These are phyloP conservation scores for Epichloe glyceriae DNA, from an alignment of 2,329 filamentous ascomycete species.

Conservation along the genomic window DNA sequence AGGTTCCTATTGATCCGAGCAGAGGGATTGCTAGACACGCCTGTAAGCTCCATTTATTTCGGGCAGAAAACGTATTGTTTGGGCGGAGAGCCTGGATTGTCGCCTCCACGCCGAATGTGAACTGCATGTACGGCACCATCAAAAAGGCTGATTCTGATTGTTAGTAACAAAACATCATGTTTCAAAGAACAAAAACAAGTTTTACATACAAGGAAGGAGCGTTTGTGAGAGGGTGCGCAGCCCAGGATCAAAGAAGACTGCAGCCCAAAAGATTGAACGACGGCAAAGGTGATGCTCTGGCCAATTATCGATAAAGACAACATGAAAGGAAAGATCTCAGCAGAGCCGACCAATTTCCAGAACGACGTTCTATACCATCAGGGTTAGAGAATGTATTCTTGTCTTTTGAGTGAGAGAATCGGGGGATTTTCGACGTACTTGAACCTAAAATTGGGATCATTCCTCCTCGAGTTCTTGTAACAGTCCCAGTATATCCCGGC, in stretches of 20 bases:
- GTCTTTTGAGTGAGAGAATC: background rate
- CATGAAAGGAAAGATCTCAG: conserved; percentile 42
- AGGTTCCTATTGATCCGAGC: conserved; percentile 40
- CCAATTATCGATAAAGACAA: conserved; percentile 43
- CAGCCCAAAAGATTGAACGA: conserved; percentile 43
- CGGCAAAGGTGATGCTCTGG: conserved; percentile 45
- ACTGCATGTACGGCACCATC: conserved; percentile 50
- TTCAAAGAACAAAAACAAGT: background rate
- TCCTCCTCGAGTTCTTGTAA: conserved; percentile 32
- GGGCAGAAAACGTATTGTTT: conserved; percentile 41
- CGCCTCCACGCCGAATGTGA: conserved; percentile 50
- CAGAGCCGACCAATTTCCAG: conserved; percentile 31
- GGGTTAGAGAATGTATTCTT: background rate
- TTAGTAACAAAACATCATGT: background rate
- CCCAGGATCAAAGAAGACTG: conserved; percentile 34
- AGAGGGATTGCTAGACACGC: conserved; percentile 41
- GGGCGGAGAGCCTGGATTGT: conserved; percentile 41
- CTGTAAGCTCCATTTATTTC: conserved; percentile 45
- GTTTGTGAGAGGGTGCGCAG: conserved; percentile 43
- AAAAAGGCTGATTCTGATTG: conserved; percentile 44
- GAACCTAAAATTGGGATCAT: conserved; percentile 26
- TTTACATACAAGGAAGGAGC: conserved; percentile 43
- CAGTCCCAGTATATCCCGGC: conserved; percentile 44
- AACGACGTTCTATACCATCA: conserved; percentile 19
- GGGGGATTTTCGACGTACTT: conserved; percentile 20